These are phyloP conservation scores for Trichoderma atroviride DNA, from an alignment of 2,329 filamentous ascomycete genomes.

Conservation along the genomic window DNA sequence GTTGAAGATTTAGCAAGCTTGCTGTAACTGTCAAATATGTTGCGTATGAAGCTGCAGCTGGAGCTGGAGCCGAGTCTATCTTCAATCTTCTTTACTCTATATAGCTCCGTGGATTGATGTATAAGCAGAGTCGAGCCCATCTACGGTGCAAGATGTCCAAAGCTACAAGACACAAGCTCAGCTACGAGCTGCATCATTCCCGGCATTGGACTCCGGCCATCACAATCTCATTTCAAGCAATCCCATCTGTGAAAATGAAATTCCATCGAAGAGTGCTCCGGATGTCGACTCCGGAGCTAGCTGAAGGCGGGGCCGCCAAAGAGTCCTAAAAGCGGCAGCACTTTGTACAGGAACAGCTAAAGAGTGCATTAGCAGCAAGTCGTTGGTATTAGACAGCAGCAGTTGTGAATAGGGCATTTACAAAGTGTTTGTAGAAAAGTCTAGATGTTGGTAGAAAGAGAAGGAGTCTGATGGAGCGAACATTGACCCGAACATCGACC, in stretches of 20 bases:
- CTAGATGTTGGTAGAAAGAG: neutral
- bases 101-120: neutral
- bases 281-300: constrained; percentile 10
- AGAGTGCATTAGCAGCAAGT: neutral
- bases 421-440: neutral
- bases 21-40: neutral
- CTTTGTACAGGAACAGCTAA: neutral
- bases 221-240: neutral
- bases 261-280: neutral
- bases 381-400: neutral
- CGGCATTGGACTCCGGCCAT: constrained; percentile 10
- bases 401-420: neutral
- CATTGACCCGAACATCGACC: too few relatives aligned
- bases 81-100: neutral
- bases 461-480: neutral
- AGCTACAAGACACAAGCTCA: neutral
- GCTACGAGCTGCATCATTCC: neutral
- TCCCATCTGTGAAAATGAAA: neutral
- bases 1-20: neutral
- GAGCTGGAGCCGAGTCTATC: neutral
- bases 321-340: constrained; percentile 1
- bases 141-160: neutral
- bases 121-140: neutral
- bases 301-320: neutral
- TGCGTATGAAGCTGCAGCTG: neutral